Conservation (phyloP, 2,329 filamentous ascomycete genomes). For the Arthrobotrys sphaeroides region DNA sequence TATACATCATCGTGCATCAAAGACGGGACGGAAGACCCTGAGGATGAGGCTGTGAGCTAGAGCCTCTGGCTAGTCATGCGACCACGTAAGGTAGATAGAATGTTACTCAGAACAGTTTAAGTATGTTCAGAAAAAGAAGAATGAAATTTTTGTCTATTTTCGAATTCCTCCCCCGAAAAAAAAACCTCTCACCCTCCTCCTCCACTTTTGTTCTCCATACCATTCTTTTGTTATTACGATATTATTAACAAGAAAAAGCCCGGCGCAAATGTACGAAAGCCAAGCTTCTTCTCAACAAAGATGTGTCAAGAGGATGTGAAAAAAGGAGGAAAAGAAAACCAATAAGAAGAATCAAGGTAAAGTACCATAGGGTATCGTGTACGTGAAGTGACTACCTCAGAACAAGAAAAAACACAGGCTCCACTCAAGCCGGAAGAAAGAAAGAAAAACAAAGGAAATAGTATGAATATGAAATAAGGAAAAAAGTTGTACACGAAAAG, state of each 20-base stretch:
- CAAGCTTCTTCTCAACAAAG: neutral
- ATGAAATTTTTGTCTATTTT: conserved; percentile 5
- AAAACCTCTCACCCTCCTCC: neutral
- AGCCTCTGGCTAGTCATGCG: neutral
- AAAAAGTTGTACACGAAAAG: conserved; percentile 20
- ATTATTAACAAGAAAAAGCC: neutral
- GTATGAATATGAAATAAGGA: conserved; percentile 15
- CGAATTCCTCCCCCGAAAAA: no score
- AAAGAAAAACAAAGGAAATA: neutral
- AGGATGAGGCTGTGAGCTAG: conserved; percentile 16
- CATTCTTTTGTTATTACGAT: conserved; percentile 10
- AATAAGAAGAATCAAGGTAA: conserved; percentile 11
- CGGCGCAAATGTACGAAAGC: neutral
- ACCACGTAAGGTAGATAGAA: neutral
- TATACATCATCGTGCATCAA: conserved; percentile 18
- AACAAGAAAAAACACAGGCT: conserved; percentile 10
- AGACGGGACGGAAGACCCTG: neutral
- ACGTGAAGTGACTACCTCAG: conserved; percentile 30
- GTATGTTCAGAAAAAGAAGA: neutral
- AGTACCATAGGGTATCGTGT: conserved; percentile 52
- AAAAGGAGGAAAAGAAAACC: neutral
- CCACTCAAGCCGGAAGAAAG: conserved; percentile 3
- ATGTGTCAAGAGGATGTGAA: neutral
- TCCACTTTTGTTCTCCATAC: neutral
- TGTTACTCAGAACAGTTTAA: neutral